Evolutionary conservation across 768 basidiomycete genomes (phyloP), one percentile per base, ranked within the genome.

Genomic region (Boletus rex-veris): DNA sequence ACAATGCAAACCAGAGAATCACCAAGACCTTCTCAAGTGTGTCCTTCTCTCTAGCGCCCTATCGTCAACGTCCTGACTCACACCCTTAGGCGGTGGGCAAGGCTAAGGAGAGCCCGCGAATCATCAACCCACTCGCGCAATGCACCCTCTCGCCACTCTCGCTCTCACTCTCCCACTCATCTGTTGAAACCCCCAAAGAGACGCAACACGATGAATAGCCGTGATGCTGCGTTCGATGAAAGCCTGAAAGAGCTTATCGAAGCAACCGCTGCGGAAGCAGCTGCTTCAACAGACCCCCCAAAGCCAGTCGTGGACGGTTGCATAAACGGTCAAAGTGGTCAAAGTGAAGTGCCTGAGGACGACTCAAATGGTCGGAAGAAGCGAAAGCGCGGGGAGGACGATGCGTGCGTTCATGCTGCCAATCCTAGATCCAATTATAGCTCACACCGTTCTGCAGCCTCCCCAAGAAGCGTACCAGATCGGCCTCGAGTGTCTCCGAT

Each of bases 201-300:
- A 48, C 80, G 97, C 55, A 93, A 92, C 63, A 99, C 97, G 47
- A 96, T 99, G 93, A 98, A 98, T 70, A 95, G 92, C 64, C 78
- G 96, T 53, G 96, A 97, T 69, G 92, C 95, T 15, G 88, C 86
- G 12, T 95, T 93, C 67, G 95, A 96, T 67, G 90, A 94, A 65
- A 92, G 86, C 65, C 68, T 90, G 52, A 86, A 88, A 67, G 86
- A 88, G 63, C 74, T 88, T 49, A 84, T 90, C 47, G 84, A 87
- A 61, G 82, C 81, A 37, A 85, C 85, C 18, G 87, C 86, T 24
- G 83, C 84, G 7, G 86, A 88, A 66, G 87, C 85, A 4, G 81
- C 81, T 45, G 80, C 78, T 30, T 74, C 69, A 9, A 74, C 78
- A 45, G 80, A 80, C 38, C 64, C 72, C n/a, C 68, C 47, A 37